Percentiles rank a stretch among this genome's conserved stretches.
phyloP scores from a whole-genome alignment of 148 eudicot genomes.

The Amaranthus palmeri region DNA sequence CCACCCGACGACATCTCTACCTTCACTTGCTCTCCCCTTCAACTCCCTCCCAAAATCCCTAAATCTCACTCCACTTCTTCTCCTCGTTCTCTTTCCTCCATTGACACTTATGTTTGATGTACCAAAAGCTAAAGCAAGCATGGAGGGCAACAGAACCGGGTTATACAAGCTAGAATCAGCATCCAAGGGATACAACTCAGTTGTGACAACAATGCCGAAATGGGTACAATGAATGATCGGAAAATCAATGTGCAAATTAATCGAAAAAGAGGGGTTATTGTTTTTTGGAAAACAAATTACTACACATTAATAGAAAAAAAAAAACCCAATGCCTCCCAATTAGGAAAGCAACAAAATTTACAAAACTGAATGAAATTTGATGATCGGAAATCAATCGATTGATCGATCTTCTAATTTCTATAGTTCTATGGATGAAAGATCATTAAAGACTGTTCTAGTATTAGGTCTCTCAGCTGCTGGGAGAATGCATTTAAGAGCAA shows the following conservation, averaged over 20 bases:
- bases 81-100: neutral
- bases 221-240: no score
- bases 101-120: no score
- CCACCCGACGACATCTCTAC: conserved; percentile 21
- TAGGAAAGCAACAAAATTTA: neutral
- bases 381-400: neutral
- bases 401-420: conserved; percentile 6
- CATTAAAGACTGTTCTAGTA: conserved; percentile 41
- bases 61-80: conserved; percentile 8
- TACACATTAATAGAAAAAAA: neutral
- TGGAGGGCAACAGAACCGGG: no score
- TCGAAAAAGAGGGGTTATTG: neutral
- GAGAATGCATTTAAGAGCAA: conserved; percentile 56
- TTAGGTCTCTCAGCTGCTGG: conserved; percentile 72
- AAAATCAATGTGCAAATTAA: no score
- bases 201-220: no score
- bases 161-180: no score
- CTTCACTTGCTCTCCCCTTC: neutral
- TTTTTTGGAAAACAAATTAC: neutral
- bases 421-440: conserved; percentile 42
- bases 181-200: no score
- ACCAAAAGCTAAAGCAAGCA: no score
- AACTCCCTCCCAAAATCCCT: conserved; percentile 4
- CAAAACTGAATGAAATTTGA: neutral
- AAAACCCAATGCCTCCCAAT: neutral